Evolutionary conservation across 805 yeast species (phyloP).

Genomic region (Nakazawaea populi): DNA sequence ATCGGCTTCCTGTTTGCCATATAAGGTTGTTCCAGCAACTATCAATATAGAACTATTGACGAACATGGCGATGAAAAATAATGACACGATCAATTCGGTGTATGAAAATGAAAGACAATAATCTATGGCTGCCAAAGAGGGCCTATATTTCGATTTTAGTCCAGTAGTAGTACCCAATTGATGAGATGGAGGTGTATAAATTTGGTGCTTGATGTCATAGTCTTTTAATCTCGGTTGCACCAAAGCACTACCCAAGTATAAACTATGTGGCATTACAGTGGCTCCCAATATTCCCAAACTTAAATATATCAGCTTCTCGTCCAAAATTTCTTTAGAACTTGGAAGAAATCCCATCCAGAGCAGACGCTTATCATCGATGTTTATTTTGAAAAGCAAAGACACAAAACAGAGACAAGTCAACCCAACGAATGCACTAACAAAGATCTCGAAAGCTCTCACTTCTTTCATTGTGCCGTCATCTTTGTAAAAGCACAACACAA

Average conservation of each 20-base stretch:
- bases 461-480: conserved; percentile 78
- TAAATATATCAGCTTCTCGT: conserved; percentile 66
- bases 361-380: conserved; percentile 47
- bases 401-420: conserved; percentile 85
- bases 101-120: conserved; percentile 65
- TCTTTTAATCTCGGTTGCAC: conserved; percentile 44
- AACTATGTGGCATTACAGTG: conserved; percentile 47
- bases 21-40: conserved; percentile 71
- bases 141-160: conserved; percentile 47
- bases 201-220: conserved; percentile 28
- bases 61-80: conserved; percentile 74
- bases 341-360: conserved; percentile 69
- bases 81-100: conserved; percentile 56
- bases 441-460: conserved; percentile 73
- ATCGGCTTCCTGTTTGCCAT: conserved; percentile 53
- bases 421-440: conserved; percentile 71
- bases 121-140: conserved; percentile 60
- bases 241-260: conserved; percentile 42
- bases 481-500: conserved; percentile 81
- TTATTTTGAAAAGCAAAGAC: conserved; percentile 68
- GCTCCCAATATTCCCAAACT: conserved; percentile 74
- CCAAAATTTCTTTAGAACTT: conserved; percentile 34
- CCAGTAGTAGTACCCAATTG: too few species aligned
- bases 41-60: conserved; percentile 77
- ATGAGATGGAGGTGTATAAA: conserved; percentile 16